phyloP scores from a whole-genome alignment of 495 filamentous ascomycete species.

The Hypomontagnella monticulosa region DNA sequence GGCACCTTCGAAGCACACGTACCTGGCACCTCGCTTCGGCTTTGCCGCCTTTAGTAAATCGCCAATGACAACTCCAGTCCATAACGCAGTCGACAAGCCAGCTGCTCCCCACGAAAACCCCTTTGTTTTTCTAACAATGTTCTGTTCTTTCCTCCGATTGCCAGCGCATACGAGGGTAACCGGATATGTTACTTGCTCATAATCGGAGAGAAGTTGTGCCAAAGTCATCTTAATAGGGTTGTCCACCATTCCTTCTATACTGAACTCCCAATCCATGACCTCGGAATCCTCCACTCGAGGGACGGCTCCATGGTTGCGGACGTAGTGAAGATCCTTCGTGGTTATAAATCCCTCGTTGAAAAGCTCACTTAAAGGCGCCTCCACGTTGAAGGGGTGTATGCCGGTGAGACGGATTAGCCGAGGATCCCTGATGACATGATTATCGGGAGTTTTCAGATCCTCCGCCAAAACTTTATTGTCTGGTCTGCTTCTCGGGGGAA shows the following conservation, averaged over 20 bases:
- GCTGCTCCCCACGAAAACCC: slow-evolving; percentile 97
- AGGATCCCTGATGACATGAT: slow-evolving; percentile 86
- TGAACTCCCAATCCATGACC: slow-evolving; percentile 83
- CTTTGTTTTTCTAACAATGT: slow-evolving; percentile 88
- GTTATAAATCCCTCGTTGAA: slow-evolving; percentile 92
- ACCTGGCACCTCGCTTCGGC: slow-evolving; percentile 76
- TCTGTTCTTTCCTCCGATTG: slow-evolving; percentile 95
- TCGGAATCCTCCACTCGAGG: slow-evolving; percentile 78
- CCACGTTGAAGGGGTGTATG: slow-evolving; percentile 93
- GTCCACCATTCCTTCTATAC: slow-evolving; percentile 85
- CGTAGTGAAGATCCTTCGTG: slow-evolving; percentile 91
- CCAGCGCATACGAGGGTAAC: slow-evolving; percentile 94
- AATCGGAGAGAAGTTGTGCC: slow-evolving; percentile 76
- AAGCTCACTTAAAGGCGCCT: slow-evolving; percentile 82
- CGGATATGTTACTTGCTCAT: slow-evolving; percentile 85
- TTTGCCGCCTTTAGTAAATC: slow-evolving; percentile 76
- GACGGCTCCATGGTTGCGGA: slow-evolving; percentile 93
- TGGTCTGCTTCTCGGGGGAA: slow-evolving; percentile 74
- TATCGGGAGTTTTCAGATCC: slow-evolving; percentile 86
- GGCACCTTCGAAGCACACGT: slow-evolving; percentile 93
- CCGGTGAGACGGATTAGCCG: slow-evolving; percentile 90
- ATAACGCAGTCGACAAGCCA: slow-evolving; percentile 88
- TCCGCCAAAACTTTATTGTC: slow-evolving; percentile 73
- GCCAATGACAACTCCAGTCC: slow-evolving; percentile 82
- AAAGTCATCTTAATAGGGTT: slow-evolving; percentile 78